Evolutionary conservation across 2,329 filamentous ascomycete genomes (phyloP), one percentile per base, ranked within the genome.

Genomic region (Microcera coccophila): DNA sequence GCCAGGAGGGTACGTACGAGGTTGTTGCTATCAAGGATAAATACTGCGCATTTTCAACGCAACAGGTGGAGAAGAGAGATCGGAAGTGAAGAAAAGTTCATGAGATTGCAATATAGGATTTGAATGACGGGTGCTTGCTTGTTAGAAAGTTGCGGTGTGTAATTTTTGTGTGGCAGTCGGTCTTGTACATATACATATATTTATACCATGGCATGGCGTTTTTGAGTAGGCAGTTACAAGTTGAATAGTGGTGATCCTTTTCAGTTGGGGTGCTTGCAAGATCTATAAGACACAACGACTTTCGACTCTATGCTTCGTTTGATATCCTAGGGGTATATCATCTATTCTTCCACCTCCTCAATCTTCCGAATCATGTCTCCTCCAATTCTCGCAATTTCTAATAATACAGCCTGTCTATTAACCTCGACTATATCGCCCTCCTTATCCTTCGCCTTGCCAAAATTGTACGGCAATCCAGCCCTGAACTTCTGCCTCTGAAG

Each of bases 1-100:
- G 85, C 55, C 87, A 95, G 62, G 93, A 97, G 73, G 93, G 93
- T 38, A 95, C 90, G 53, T 98, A 98, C 62, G 93, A 98, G 70
- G 91, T 98, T 15, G 87, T 97, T 21, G 85, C 88, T 10, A 95
- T 98, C 67, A 94, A 94, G 73, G 93, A 98, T 67, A 82, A 82
- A 59, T 94, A 81, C 70, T 98, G 93, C 64, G 84, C 88, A 19
- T 95, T 95, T 66, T 87, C 87, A 35, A 91, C 83, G 47, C 78
- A 84, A 60, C 77, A 80, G 51, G 67, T 74, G 35, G 72, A 72
- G 39, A 76, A 71, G 45, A 72, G 68, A 51, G 70, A 73, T 58
- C 68, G 60, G 63, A 73, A 61, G 40, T 63, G 47, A 52, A 20
- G 11, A 36, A 14, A 15, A 28, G 19, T 41, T 22, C n/a, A 39